Evolutionary conservation across 306 rosid genomes (phyloP), one percentile per base, ranked within the genome.

Genomic region (Dryas drummondii): DNA sequence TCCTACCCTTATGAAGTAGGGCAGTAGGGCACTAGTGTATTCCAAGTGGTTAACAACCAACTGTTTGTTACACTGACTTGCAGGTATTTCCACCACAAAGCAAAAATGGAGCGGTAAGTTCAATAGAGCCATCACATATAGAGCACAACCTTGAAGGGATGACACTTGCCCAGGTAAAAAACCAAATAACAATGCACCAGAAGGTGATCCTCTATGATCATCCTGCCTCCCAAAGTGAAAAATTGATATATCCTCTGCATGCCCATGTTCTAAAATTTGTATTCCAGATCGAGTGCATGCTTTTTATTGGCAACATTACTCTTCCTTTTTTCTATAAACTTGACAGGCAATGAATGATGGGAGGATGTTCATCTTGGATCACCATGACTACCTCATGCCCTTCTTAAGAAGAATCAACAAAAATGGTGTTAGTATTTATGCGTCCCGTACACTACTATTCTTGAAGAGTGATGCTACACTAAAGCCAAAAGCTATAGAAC

Each of bases 401-500:
- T 85, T 83, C 79, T 76, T 92, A 77, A 53, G 76, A 72, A 79
- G 81, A 85, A 90, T 92, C 71, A 90, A 88, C 78, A 61, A 51
- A 59, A 77, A 76, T 6, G 84, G 78, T 46, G 82, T 69, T 3
- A 81, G 85, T 45, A 87, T 81, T 57, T 90, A 88, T 76, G 96
- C 97, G 68, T 88, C 93, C 6, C 87, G 96, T 50, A 88, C 93
- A 32, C 44, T 92, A 16, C 85, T 90, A 7, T 90, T 90, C 77
- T 78, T 87, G 79, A 85, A 84, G 75, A 80, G 73, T 69, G 93
- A 92, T 76, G 82, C 76, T 17, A 86, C 82, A 67, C 85, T 90
- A 60, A 88, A 86, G 85, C 91, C 96, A 76, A 67, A 90, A 57
- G 85, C 85, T 14, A 92, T 92, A 75, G 96, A 90, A 81, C 91